A percentile compares a stretch with the other conserved stretches of the same genome.
These are phyloP conservation scores for Penicillium cataractarum DNA, from an alignment of 495 filamentous ascomycete species.

Conservation along the genomic window DNA sequence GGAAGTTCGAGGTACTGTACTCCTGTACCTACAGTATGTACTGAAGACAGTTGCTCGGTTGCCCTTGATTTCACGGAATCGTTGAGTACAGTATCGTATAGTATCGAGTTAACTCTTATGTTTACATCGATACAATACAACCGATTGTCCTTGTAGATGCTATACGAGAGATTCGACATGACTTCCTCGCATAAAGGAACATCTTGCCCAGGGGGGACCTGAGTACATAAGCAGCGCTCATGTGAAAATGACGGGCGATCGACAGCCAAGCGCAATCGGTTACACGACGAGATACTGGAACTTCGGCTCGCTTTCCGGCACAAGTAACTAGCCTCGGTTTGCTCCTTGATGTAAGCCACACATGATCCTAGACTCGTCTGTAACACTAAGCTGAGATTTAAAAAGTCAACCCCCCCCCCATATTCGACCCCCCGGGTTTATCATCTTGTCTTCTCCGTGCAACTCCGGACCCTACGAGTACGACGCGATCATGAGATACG, in stretches of 20 bases:
- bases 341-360: slow-evolving; percentile 7
- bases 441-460: background rate
- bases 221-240: slow-evolving; percentile 7
- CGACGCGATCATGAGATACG: slow-evolving; percentile 29
- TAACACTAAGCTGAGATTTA: slow-evolving; percentile 7
- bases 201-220: no score
- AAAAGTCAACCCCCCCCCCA: background rate
- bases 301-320: slow-evolving; percentile 7
- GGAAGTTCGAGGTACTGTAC: no score
- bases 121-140: no score
- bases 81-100: no score
- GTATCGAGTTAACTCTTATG: no score
- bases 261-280: slow-evolving; percentile 14
- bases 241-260: slow-evolving; percentile 23
- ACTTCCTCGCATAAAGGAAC: no score
- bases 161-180: no score
- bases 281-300: background rate
- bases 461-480: background rate
- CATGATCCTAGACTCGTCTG: slow-evolving; percentile 8
- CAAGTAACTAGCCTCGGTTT: slow-evolving; percentile 16
- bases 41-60: no score
- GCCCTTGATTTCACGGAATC: no score
- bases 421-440: background rate
- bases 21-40: no score
- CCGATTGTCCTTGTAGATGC: no score